Evolutionary conservation across 1,284 basidiomycete species (phyloP), one percentile per base, ranked within the genome.

Genomic region (Cerrena zonata): DNA sequence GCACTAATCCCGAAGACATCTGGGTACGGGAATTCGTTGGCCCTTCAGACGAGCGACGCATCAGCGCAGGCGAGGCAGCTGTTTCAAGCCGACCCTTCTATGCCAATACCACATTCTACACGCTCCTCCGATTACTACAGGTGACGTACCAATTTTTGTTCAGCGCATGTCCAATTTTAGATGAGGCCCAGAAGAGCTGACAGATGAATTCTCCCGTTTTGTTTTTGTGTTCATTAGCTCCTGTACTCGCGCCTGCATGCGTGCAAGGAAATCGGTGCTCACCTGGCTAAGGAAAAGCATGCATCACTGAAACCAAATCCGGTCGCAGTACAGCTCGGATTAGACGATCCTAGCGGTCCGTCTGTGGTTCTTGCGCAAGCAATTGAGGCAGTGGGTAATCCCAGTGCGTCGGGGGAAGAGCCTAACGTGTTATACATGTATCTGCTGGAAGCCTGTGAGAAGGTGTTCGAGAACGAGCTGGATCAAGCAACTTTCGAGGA

Each of bases 401-500:
- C 11, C 4, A 19, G 68, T 49, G 65, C 64, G 41, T 63, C 63
- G 42, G 61, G 58, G 21, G 64, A 62, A 21, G 56, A 61, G 43
- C 52, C 63, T 27, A 83, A 85, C 56, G 75, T 86, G 66, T 85
- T 92, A 56, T 98, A 98, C 70, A 77, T 84, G 69, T 93, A 94
- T 62, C 77, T 96, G 43, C 75, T 98, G 41, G 91, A 89, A 54
- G 86, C 92, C n/a, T 91, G 89, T 65, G 94, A 96, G 70, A 91
- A 91, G 73, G 69, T 96, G 45, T 98, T 98, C 63, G 91, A 94
- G 61, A 87, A 82, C 54, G 94, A 98, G 63, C 77, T 98, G 55
- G 95, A 98, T 68, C 89, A 88, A 62, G 73, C 78, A 25, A 84
- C 85, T 18, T 98, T 93, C 63, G 96, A 99, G 67, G 95, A 99